Evolutionary conservation across 1,284 basidiomycete genomes (phyloP).

Genomic region (Porodaedalea pini): DNA sequence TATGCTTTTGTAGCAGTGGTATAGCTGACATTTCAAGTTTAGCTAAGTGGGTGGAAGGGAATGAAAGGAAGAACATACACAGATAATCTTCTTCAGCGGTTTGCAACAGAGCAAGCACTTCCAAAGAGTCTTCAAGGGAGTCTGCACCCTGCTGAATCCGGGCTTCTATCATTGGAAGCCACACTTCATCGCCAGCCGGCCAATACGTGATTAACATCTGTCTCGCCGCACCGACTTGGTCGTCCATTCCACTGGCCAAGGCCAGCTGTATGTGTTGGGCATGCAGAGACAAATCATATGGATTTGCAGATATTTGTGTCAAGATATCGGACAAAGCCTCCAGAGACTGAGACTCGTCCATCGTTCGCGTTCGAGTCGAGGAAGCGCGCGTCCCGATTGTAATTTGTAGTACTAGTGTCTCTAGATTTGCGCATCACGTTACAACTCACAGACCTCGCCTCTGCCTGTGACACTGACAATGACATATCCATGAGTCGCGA

Average conservation of each 20-base stretch:
- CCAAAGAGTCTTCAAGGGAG: slow-evolving; percentile 47
- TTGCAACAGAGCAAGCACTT: slow-evolving; percentile 60
- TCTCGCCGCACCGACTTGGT: slow-evolving; percentile 54
- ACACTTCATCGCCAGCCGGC: slow-evolving; percentile 63
- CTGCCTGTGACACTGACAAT: background rate
- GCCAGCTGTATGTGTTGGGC: slow-evolving; percentile 60
- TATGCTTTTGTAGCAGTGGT: slow-evolving; percentile 64
- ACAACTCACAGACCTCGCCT: background rate
- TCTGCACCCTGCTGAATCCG: slow-evolving; percentile 44
- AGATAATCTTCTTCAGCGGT: slow-evolving; percentile 78
- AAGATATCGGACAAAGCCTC: slow-evolving; percentile 61
- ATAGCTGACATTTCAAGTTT: slow-evolving; percentile 50
- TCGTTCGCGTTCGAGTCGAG: slow-evolving; percentile 17
- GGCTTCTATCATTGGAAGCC: slow-evolving; percentile 58
- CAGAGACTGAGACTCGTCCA: slow-evolving; percentile 41
- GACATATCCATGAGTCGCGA: no score
- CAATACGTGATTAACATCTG: slow-evolving; percentile 63
- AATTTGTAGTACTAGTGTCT: background rate
- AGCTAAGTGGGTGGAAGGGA: slow-evolving; percentile 14
- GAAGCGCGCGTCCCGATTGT: background rate
- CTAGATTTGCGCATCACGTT: background rate
- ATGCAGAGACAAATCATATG: slow-evolving; percentile 60
- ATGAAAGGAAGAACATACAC: slow-evolving; percentile 49
- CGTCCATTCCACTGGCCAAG: slow-evolving; percentile 50
- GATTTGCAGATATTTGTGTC: slow-evolving; percentile 51